These are phyloP conservation scores for Selenicereus undatus DNA, from an alignment of 148 eudicot species.

Conservation along the genomic window DNA sequence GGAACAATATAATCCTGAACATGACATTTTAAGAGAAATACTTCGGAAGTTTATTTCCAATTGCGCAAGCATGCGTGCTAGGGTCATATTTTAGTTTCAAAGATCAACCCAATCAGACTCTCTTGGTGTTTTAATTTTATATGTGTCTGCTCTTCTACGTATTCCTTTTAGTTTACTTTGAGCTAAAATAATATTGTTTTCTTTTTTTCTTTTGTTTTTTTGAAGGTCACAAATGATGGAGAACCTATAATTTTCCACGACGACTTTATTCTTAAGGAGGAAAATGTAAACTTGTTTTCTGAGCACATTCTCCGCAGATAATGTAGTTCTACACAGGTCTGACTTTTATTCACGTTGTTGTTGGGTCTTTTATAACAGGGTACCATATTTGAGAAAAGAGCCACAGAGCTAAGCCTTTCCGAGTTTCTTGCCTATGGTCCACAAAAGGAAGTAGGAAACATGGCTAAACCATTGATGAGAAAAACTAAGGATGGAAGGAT, in stretches of 20 bases:
- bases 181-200: not conserved
- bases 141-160: too few relatives aligned
- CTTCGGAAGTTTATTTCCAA: too few relatives aligned
- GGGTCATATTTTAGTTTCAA: too few relatives aligned
- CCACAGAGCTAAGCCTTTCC: slow-evolving; percentile 55
- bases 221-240: slow-evolving; percentile 85
- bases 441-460: slow-evolving; percentile 40
- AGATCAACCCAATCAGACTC: too few relatives aligned
- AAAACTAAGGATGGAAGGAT: slow-evolving; percentile 69
- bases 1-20: too few relatives aligned
- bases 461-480: slow-evolving; percentile 58
- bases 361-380: slow-evolving; percentile 40
- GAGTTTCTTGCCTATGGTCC: slow-evolving; percentile 76
- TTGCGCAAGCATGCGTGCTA: too few relatives aligned
- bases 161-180: not conserved
- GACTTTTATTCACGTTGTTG: not conserved
- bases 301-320: too few relatives aligned
- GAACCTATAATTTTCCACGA: slow-evolving; percentile 90
- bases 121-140: too few relatives aligned
- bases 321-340: too few relatives aligned
- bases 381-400: slow-evolving; percentile 53
- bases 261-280: slow-evolving; percentile 61
- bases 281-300: slow-evolving; percentile 39
- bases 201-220: not conserved
- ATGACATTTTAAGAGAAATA: too few relatives aligned